phyloP scores from a whole-genome alignment of 352 stramenopile genomes.

The Aphanomyces astaci region DNA sequence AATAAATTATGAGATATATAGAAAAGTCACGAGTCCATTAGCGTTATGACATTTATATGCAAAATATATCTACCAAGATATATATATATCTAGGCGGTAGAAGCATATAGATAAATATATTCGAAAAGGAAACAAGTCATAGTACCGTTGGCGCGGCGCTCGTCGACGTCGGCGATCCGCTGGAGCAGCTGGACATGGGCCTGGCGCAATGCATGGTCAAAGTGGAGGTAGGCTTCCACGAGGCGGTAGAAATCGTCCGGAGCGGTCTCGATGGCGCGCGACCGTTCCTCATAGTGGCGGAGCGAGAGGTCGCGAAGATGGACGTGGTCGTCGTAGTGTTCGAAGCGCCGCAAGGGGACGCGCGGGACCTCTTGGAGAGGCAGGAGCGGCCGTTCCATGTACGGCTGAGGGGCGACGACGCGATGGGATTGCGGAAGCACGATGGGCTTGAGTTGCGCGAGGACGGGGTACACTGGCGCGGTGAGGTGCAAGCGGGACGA shows the following conservation, averaged over 20 bases:
- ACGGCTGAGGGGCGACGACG: not conserved
- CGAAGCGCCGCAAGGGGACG: conserved; percentile 9
- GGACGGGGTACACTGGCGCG: conserved; percentile 17
- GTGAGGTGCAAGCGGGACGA: not conserved
- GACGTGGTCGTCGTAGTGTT: conserved; percentile 9
- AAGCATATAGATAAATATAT: too few relatives aligned
- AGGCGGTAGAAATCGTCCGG: conserved; percentile 17
- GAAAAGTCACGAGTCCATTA: too few relatives aligned
- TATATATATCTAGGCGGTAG: too few relatives aligned
- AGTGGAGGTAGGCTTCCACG: conserved; percentile 21
- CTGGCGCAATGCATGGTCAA: conserved; percentile 9
- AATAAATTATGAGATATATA: too few relatives aligned
- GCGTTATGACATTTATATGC: too few relatives aligned
- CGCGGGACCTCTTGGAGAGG: conserved; percentile 15
- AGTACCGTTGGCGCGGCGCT: not conserved
- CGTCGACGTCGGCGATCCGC: conserved; percentile 9
- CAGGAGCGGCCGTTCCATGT: not conserved
- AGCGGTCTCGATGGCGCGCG: not conserved
- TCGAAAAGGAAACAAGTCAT: not conserved
- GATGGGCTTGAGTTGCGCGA: conserved; percentile 14
- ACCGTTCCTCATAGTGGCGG: not conserved
- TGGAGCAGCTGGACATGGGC: conserved; percentile 1
- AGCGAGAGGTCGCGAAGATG: conserved; percentile 12
- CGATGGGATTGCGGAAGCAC: not conserved
- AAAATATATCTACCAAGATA: too few relatives aligned